These are phyloP conservation scores for Nakaseomyces bracarensis DNA, from an alignment of 1,139 yeast species.

Conservation along the genomic window DNA sequence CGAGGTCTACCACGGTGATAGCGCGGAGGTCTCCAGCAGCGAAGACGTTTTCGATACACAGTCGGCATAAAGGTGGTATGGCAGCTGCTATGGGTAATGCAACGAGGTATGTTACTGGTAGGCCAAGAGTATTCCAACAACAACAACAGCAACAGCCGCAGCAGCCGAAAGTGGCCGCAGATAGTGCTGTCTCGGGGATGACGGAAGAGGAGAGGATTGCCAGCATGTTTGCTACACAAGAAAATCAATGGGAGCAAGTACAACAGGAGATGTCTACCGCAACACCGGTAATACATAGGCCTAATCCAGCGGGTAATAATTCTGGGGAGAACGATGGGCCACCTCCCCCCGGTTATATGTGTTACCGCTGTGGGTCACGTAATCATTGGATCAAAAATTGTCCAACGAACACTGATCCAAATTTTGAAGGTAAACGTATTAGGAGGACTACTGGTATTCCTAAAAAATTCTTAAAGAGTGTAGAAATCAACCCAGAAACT, in stretches of 20 bases:
- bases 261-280: constrained; percentile 84
- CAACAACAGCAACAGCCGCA: constrained; percentile 14
- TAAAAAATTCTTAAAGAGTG: constrained; percentile 77
- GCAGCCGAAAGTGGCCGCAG: constrained; percentile 14
- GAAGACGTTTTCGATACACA: constrained; percentile 26
- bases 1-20: constrained; percentile 76
- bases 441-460: constrained; percentile 97
- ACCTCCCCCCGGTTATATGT: constrained; percentile 93
- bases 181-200: constrained; percentile 29
- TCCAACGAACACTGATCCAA: constrained; percentile 89
- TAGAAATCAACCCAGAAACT: constrained; percentile 51
- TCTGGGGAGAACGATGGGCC: constrained; percentile 34
- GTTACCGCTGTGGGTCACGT: constrained; percentile 93
- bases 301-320: constrained; percentile 18
- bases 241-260: constrained; percentile 88
- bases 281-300: constrained; percentile 50
- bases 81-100: constrained; percentile 68
- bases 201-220: constrained; percentile 84
- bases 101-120: constrained; percentile 78
- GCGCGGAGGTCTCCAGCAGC: constrained; percentile 75
- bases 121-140: constrained; percentile 48
- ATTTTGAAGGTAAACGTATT: constrained; percentile 84
- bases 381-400: constrained; percentile 97
- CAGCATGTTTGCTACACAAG: constrained; percentile 87
- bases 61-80: constrained; percentile 38